Evolutionary conservation across 495 filamentous ascomycete genomes (phyloP).

Genomic region (Tuber calosporum): DNA sequence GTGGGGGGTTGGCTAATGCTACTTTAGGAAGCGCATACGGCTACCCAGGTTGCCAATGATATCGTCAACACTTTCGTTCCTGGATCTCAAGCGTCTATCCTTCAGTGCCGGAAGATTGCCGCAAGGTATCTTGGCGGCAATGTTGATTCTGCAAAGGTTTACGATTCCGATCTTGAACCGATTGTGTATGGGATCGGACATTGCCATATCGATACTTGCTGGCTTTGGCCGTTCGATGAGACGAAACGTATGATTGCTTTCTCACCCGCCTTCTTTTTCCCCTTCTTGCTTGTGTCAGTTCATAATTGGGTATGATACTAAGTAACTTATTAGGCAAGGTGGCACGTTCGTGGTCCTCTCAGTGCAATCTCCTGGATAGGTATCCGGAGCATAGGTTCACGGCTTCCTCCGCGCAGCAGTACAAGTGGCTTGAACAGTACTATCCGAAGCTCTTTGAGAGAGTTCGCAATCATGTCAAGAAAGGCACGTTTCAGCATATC

Average conservation of each 20-base stretch:
- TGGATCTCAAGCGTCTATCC: conserved; percentile 68
- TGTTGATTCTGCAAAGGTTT: conserved; percentile 76
- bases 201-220: conserved; percentile 89
- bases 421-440: conserved; percentile 87
- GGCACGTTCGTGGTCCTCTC: conserved; percentile 90
- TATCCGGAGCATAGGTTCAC: conserved; percentile 92
- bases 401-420: conserved; percentile 90
- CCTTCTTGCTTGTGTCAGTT: conserved; percentile 3
- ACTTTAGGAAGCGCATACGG: conserved; percentile 66
- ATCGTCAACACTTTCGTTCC: conserved; percentile 86
- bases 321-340: conserved; percentile 54
- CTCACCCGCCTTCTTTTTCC: background rate
- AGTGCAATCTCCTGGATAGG: conserved; percentile 85
- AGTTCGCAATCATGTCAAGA: conserved; percentile 81
- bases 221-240: conserved; percentile 98
- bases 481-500: conserved; percentile 86
- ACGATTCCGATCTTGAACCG: conserved; percentile 62
- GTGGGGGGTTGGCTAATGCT: conserved; percentile 41
- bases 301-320: conserved; percentile 4
- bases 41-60: conserved; percentile 69
- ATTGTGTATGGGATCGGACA: conserved; percentile 85
- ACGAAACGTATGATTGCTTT: conserved; percentile 60
- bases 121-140: conserved; percentile 71
- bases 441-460: conserved; percentile 84
- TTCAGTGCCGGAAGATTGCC: conserved; percentile 72